A percentile compares a stretch with the other conserved stretches of the same genome.
phyloP scores from a whole-genome alignment of 352 stramenopile genomes.

The Phytophthora fragariae region DNA sequence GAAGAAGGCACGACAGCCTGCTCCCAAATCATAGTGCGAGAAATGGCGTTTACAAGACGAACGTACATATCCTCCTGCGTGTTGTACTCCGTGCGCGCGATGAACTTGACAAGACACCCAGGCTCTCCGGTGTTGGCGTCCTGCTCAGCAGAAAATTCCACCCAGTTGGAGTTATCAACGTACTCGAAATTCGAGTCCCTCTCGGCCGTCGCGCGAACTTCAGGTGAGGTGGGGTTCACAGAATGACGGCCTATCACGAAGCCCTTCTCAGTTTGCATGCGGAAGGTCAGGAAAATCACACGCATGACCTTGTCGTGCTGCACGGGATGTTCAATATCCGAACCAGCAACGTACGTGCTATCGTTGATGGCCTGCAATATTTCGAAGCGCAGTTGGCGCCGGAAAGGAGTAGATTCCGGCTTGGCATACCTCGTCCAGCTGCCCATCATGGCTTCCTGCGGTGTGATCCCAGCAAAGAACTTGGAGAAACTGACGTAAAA shows the following conservation, averaged over 20 bases:
- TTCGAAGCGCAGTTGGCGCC: slow-evolving; percentile 49
- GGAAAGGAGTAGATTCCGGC: slow-evolving; percentile 39
- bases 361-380: slow-evolving; percentile 60
- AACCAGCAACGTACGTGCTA: slow-evolving; percentile 53
- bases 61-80: slow-evolving; percentile 65
- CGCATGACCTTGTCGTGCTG: slow-evolving; percentile 59
- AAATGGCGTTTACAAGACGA: slow-evolving; percentile 61
- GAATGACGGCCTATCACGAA: slow-evolving; percentile 69
- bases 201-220: slow-evolving; percentile 46
- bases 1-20: slow-evolving; percentile 53
- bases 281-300: slow-evolving; percentile 55
- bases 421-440: slow-evolving; percentile 47
- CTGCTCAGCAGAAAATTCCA: slow-evolving; percentile 50
- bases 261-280: slow-evolving; percentile 57
- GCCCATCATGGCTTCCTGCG: slow-evolving; percentile 52
- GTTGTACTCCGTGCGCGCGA: slow-evolving; percentile 65
- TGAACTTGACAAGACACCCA: slow-evolving; percentile 71
- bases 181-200: slow-evolving; percentile 55
- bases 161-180: slow-evolving; percentile 63
- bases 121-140: slow-evolving; percentile 42
- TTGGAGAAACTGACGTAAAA: slow-evolving; percentile 66
- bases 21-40: slow-evolving; percentile 64
- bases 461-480: slow-evolving; percentile 48
- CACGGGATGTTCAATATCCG: slow-evolving; percentile 59
- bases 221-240: slow-evolving; percentile 56